Evolutionary conservation across 306 rosid genomes (phyloP).

Genomic region (barrel medic (Medicago truncatula)): DNA sequence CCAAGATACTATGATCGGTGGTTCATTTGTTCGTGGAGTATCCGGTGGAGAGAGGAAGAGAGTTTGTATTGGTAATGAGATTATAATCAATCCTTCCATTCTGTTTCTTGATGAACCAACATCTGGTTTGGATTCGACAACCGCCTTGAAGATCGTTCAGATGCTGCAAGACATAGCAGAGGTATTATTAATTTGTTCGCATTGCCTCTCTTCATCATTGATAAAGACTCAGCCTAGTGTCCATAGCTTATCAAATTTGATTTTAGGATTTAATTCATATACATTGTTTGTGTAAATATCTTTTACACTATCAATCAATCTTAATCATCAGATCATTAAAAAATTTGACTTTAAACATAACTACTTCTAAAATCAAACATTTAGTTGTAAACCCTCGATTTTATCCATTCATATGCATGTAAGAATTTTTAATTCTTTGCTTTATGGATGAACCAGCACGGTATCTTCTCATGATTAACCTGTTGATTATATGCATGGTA

Average conservation of each 20-base stretch:
- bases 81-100: conserved; percentile 90
- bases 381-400: too few species aligned
- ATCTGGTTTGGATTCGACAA: conserved; percentile 99
- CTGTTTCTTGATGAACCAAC: conserved; percentile 96
- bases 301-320: too few species aligned
- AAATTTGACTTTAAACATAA: too few species aligned
- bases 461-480: conserved; percentile 16
- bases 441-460: neutral
- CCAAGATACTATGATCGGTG: conserved; percentile 97
- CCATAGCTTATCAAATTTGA: conserved; percentile 5
- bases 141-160: conserved; percentile 88
- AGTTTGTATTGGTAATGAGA: conserved; percentile 92
- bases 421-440: neutral
- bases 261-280: too few species aligned
- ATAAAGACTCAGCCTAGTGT: neutral
- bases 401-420: too few species aligned
- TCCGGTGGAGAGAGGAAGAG: conserved; percentile 99
- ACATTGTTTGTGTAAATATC: too few species aligned
- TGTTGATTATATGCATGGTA: conserved; percentile 46
- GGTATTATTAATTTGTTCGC: conserved; percentile 57
- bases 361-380: too few species aligned
- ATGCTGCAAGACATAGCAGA: conserved; percentile 96
- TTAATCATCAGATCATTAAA: too few species aligned
- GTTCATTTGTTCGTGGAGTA: conserved; percentile 91
- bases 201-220: neutral